Evolutionary conservation across 768 basidiomycete genomes (phyloP), one percentile per base, ranked within the genome.

Genomic region (Pisolithus tinctorius): DNA sequence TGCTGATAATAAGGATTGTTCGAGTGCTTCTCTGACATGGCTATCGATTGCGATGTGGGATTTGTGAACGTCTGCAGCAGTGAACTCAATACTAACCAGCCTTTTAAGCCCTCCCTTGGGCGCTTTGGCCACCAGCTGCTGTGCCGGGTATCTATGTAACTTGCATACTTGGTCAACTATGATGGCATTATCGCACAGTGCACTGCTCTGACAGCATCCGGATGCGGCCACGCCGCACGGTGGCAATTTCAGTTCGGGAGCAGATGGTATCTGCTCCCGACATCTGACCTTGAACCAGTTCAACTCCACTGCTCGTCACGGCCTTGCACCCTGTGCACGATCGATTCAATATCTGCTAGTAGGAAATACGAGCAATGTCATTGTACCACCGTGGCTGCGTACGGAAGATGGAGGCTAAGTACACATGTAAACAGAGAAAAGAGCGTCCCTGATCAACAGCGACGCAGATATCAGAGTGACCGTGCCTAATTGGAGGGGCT

Each of bases 21-120:
- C 7, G 55, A 49, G 13, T 69, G 62, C 48, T 54, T 58, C 39
- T 56, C 59, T 39, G 46, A 40, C 66, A 66, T 57, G 38, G 8
- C 43, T n/a, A 13, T 40, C 26, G 23, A 25, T 11, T 25, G 20
- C 11, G 43, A 25, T 48, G 47, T 39, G 20, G 10, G 16, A 37
- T 64, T 30, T 57, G 54, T 6, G 16, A 16, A 39, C 38, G 27
- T 20, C 39, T 25, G 31, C 27, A 39, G 1, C 16, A 23, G 38
- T 46, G 9, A 14, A 45, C 45, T 34, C 30, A 11, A 31, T 10
- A 11, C 7, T 11, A 10, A 4, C 30, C 11, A 34, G 34, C 34
- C 34, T 14, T 34, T 34, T 34, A 13, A 31, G 10, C 10, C 9
- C 7, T 31, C 30, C 8, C 30, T 31, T 5, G 11, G 34, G 11